Conservation (phyloP, 2,329 filamentous ascomycete genomes). For the Mollisiaceae sp. region DNA sequence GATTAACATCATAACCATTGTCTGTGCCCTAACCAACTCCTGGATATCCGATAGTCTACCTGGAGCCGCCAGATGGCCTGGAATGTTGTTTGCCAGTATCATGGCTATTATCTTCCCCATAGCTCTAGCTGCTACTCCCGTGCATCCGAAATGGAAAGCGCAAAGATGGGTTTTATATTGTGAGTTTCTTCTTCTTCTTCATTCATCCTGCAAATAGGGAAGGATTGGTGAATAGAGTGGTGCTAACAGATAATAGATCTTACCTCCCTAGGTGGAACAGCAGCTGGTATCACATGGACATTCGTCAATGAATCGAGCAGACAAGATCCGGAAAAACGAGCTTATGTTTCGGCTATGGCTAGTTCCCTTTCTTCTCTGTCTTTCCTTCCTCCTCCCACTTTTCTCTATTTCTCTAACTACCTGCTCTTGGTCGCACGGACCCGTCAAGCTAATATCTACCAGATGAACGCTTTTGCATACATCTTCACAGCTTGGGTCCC, state of each 20-base stretch:
- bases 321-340: constrained; percentile 20
- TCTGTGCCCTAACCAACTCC: constrained; percentile 13
- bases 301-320: constrained; percentile 19
- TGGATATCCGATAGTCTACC: constrained; percentile 22
- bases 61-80: constrained; percentile 17
- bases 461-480: constrained; percentile 24
- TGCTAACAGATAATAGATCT: constrained; percentile 18
- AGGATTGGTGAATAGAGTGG: no score
- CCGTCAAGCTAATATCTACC: background rate
- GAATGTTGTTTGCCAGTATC: constrained; percentile 17
- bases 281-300: constrained; percentile 21
- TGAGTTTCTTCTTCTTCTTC: constrained; percentile 12
- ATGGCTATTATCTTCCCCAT: constrained; percentile 21
- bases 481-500: constrained; percentile 22
- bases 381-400: no score
- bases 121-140: constrained; percentile 17
- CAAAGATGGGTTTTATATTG: constrained; percentile 17
- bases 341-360: constrained; percentile 20
- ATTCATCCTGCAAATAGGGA: background rate
- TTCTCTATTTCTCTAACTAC: constrained; percentile 1
- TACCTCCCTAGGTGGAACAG: constrained; percentile 18
- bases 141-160: constrained; percentile 14
- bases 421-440: background rate
- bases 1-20: constrained; percentile 20
- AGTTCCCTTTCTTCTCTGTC: constrained; percentile 7